Percentiles rank a stretch among this genome's conserved stretches.
Evolutionary conservation across 1,139 yeast species (phyloP).

Genomic region (Candida mesenterica): DNA sequence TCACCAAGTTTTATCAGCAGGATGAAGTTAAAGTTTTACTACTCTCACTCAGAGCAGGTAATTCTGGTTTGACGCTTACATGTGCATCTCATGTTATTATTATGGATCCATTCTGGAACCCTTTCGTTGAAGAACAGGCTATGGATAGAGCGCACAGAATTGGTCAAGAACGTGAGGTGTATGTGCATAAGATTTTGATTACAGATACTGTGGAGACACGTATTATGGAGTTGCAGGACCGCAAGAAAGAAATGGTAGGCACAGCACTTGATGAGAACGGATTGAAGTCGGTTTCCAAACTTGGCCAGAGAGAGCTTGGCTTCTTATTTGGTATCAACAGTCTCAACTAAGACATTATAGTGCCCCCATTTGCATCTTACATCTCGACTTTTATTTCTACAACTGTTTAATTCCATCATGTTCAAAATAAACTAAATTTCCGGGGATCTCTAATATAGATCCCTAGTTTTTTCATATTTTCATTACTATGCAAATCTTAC

Average conservation of each 20-base stretch:
- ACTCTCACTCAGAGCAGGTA: slow-evolving; percentile 85
- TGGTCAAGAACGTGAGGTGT: slow-evolving; percentile 78
- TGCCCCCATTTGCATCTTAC: not conserved
- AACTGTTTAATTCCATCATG: too few species aligned
- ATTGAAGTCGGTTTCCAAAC: slow-evolving; percentile 59
- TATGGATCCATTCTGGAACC: slow-evolving; percentile 96
- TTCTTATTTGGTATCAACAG: slow-evolving; percentile 70
- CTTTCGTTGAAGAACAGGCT: slow-evolving; percentile 94
- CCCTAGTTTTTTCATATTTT: too few species aligned
- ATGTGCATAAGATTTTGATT: slow-evolving; percentile 68
- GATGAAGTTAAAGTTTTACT: slow-evolving; percentile 55
- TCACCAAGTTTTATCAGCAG: slow-evolving; percentile 58
- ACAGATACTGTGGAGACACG: slow-evolving; percentile 79
- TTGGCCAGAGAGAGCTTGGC: slow-evolving; percentile 72
- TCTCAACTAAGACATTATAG: too few species aligned
- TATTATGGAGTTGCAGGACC: slow-evolving; percentile 70
- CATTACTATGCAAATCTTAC: too few species aligned
- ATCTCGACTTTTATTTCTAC: too few species aligned
- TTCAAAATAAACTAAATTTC: too few species aligned
- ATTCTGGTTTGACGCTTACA: slow-evolving; percentile 87
- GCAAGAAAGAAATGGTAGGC: slow-evolving; percentile 72
- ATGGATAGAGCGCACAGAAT: slow-evolving; percentile 93
- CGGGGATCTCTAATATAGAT: too few species aligned
- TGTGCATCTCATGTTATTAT: slow-evolving; percentile 90
- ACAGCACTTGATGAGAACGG: slow-evolving; percentile 77